Conservation (phyloP, 2,329 filamentous ascomycete genomes). For the Neocatenulostroma microsporum region DNA sequence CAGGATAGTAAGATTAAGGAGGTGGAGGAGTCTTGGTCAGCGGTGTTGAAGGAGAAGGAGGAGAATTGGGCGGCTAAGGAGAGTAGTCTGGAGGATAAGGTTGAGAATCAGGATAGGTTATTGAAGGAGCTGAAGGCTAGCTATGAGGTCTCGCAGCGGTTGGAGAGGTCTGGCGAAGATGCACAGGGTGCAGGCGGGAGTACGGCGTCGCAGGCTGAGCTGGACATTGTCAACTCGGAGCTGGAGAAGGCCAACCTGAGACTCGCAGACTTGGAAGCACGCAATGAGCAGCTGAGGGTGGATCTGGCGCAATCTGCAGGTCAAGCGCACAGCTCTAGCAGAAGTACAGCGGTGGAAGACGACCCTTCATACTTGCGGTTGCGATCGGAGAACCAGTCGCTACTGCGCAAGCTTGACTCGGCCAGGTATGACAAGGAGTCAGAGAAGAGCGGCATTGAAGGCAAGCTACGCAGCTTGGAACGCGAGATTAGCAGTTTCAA, state of each 20-base stretch:
- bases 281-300: slow-evolving; percentile 86
- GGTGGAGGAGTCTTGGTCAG: slow-evolving; percentile 81
- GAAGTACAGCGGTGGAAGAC: slow-evolving; percentile 63
- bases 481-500: slow-evolving; percentile 66
- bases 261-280: slow-evolving; percentile 81
- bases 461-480: slow-evolving; percentile 68
- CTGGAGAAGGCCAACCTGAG: slow-evolving; percentile 81
- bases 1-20: slow-evolving; percentile 78
- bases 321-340: slow-evolving; percentile 52
- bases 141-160: slow-evolving; percentile 88
- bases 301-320: slow-evolving; percentile 87
- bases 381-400: slow-evolving; percentile 84
- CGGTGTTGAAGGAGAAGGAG: slow-evolving; percentile 84
- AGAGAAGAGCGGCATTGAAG: slow-evolving; percentile 67
- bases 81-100: slow-evolving; percentile 80
- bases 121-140: slow-evolving; percentile 93
- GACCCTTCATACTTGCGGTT: slow-evolving; percentile 83
- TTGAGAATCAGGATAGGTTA: slow-evolving; percentile 86
- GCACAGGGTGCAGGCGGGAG: slow-evolving; percentile 48
- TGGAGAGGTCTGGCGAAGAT: slow-evolving; percentile 64
- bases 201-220: slow-evolving; percentile 74
- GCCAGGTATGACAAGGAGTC: slow-evolving; percentile 75
- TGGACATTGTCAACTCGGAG: slow-evolving; percentile 89
- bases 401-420: slow-evolving; percentile 81
- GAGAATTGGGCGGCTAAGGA: slow-evolving; percentile 97